Percentiles rank a stretch among this genome's conserved stretches.
Evolutionary conservation across 352 stramenopile species (phyloP).

Genomic region (Thalassiosira mediterranea): DNA sequence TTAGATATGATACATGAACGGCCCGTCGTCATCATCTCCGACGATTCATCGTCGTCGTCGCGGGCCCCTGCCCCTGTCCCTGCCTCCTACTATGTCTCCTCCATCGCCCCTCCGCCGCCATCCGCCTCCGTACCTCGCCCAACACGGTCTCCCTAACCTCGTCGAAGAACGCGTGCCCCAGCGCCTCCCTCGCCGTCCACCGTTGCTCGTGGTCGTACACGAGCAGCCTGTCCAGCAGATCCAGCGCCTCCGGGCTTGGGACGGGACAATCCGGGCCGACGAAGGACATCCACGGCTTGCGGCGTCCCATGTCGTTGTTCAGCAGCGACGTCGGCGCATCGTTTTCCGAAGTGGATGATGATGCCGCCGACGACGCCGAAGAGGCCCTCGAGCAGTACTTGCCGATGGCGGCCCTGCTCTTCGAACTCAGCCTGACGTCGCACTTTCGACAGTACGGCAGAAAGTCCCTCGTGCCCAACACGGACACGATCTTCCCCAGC

Average conservation of each 20-base stretch:
- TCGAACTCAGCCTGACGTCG: slow-evolving; percentile 54
- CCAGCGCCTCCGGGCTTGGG: slow-evolving; percentile 61
- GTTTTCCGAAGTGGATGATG: slow-evolving; percentile 16
- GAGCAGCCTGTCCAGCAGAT: slow-evolving; percentile 82
- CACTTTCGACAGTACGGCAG: slow-evolving; percentile 69
- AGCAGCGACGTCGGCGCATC: slow-evolving; percentile 8
- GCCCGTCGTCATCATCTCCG: no score
- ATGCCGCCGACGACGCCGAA: slow-evolving; percentile 13
- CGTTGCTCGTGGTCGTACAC: slow-evolving; percentile 89
- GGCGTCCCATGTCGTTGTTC: slow-evolving; percentile 28
- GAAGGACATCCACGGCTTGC: slow-evolving; percentile 44
- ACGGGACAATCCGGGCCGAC: slow-evolving; percentile 28
- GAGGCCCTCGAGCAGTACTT: slow-evolving; percentile 40
- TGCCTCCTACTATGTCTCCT: background rate
- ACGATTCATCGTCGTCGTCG: no score
- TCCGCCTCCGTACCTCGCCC: slow-evolving; percentile 34
- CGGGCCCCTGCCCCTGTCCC: no score
- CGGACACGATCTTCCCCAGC: slow-evolving; percentile 79
- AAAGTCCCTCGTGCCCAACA: slow-evolving; percentile 79
- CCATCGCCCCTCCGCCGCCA: slow-evolving; percentile 29
- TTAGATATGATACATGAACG: no score
- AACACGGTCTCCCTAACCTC: slow-evolving; percentile 83
- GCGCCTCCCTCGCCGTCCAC: slow-evolving; percentile 94
- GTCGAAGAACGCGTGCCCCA: slow-evolving; percentile 95
- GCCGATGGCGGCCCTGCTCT: slow-evolving; percentile 55